Base-by-base conservation (phyloP, 495 filamentous ascomycete species). In the Lichina pygmaea region DNA sequence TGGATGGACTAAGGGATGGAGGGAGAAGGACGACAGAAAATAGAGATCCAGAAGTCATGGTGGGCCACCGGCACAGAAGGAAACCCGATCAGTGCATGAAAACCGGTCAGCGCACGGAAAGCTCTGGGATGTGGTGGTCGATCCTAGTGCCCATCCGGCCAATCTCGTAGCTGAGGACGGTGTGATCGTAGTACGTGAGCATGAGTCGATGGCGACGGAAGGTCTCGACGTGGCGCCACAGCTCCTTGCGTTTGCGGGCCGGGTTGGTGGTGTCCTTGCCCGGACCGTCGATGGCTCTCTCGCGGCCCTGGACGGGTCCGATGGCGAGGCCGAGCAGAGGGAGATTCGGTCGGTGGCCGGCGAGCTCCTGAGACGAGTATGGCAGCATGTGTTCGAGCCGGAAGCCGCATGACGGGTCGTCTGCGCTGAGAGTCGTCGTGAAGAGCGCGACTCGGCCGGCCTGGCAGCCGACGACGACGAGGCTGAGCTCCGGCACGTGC, bases 161-260 rank as follows among this genome's bases (percentile, higher is more conserved):
- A 24, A 94, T 60, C 54, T 93, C 80, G 59, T 94, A 95, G 53
- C 70, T 80, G 55, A 93, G 59, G 12, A 94, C 67, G 0, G 71
- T 72, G 49, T 82, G 75, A 58, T 93, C 72, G 50, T 65, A 62
- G 59, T 78, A 95, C 32, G 74, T 68, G 52, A 93, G 58, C 48
- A 93, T 60, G 37, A 95, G 51, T 31, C 86, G 62, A 58, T 79
- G 91, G 41, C 68, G 60, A 54, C 60, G 57, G 47, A 33, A 51
- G 44, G 13, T 43, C 33, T 56, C 57, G 49, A 51, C 57, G n/a
- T 58, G 58, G 52, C 60, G 58, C 62, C 58, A 65, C 45, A 40
- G 40, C 47, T 66, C 63, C 7, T 8, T 51, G 44, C 11, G 52
- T 43, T 7, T 56, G 49, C 12, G 53, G 47, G n/a, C 56, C 3